A percentile compares a stretch with the other conserved stretches of the same genome.
Conservation (phyloP, 2,329 filamentous ascomycete species). For the Exophiala xenobiotica region DNA sequence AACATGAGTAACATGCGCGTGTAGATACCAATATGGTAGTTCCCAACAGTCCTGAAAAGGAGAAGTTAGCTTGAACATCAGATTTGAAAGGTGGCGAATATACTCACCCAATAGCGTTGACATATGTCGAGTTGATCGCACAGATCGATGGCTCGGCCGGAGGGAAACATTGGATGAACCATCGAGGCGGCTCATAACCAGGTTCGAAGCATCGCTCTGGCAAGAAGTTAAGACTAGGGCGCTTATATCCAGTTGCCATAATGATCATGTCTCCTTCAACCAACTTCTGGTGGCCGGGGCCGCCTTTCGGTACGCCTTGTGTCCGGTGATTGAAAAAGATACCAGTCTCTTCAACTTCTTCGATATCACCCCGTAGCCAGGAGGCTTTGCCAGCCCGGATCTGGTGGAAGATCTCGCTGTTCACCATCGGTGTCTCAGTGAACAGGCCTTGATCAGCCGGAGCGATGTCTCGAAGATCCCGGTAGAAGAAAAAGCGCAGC, state of each 20-base stretch:
- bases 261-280: conserved; percentile 75
- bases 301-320: conserved; percentile 72
- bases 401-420: conserved; percentile 74
- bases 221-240: conserved; percentile 71
- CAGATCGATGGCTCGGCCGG: conserved; percentile 70
- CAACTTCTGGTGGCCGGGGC: conserved; percentile 65
- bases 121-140: conserved; percentile 80
- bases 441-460: conserved; percentile 71
- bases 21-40: conserved; percentile 89
- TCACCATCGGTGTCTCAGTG: conserved; percentile 83
- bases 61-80: conserved; percentile 3
- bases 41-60: conserved; percentile 61
- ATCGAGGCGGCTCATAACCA: conserved; percentile 76
- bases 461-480: conserved; percentile 72
- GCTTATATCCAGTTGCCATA: conserved; percentile 78
- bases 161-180: conserved; percentile 86
- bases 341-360: conserved; percentile 62
- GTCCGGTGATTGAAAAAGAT: conserved; percentile 70
- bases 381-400: conserved; percentile 69
- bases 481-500: conserved; percentile 76
- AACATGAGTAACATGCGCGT: conserved; percentile 86
- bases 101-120: conserved; percentile 66
- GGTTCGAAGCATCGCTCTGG: conserved; percentile 70
- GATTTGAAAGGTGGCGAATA: neutral
- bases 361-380: conserved; percentile 80